phyloP scores from a whole-genome alignment of 805 yeast genomes.

The Cephaloascus albidus region DNA sequence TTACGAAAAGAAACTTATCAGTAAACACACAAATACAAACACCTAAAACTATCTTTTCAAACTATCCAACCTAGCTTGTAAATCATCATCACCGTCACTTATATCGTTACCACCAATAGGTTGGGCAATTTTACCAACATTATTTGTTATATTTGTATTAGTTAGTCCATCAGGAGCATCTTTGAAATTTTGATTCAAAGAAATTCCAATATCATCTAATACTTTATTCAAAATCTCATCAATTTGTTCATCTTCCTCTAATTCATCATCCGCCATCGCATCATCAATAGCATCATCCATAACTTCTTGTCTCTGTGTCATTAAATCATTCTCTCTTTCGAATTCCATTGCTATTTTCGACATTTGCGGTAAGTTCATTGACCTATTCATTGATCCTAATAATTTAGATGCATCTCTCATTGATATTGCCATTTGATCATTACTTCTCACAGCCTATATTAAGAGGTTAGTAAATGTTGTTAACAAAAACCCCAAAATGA shows the following conservation, averaged over 20 bases:
- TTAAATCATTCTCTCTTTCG: conserved; percentile 86
- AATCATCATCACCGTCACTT: conserved; percentile 58
- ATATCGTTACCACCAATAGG: conserved; percentile 33
- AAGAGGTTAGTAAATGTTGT: no score
- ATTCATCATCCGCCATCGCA: conserved; percentile 86
- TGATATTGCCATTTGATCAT: conserved; percentile 90
- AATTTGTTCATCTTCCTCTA: conserved; percentile 79
- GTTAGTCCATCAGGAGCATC: conserved; percentile 29
- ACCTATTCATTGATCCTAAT: conserved; percentile 77
- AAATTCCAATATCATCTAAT: conserved; percentile 93
- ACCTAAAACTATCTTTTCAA: conserved; percentile 41
- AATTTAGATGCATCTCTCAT: conserved; percentile 91
- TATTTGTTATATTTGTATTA: conserved; percentile 7
- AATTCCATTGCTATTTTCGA: conserved; percentile 91
- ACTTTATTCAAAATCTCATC: conserved; percentile 90
- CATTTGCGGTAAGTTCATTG: conserved; percentile 85
- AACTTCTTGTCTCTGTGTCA: conserved; percentile 98
- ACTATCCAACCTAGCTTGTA: conserved; percentile 83
- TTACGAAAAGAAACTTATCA: neutral
- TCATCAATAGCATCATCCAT: conserved; percentile 98
- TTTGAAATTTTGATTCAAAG: conserved; percentile 43
- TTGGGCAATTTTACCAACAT: conserved; percentile 36
- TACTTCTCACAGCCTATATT: conserved; percentile 76
- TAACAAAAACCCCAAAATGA: neutral
- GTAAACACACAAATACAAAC: neutral